Evolutionary conservation across 805 yeast genomes (phyloP).

Genomic region (Candida sphagnicola): DNA sequence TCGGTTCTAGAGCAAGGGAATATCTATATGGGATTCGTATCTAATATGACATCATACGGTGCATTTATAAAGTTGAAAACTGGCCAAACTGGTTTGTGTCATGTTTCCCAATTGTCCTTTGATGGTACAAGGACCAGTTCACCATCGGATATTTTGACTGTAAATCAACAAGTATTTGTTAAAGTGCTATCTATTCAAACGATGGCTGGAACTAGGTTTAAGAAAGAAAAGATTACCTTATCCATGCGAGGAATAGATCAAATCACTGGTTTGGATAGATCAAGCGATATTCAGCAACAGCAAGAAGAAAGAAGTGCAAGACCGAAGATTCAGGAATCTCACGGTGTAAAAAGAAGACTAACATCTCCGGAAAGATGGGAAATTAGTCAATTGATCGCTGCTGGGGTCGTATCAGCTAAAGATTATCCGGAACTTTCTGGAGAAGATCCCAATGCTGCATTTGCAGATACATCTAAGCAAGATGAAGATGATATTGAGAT

Average conservation of each 20-base stretch:
- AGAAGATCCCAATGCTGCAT: constrained; percentile 22
- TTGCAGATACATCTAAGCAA: constrained; percentile 12
- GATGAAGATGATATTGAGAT: constrained; percentile 43
- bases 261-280: constrained; percentile 47
- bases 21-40: constrained; percentile 60
- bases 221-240: constrained; percentile 42
- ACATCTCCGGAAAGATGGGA: constrained; percentile 94
- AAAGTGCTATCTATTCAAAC: constrained; percentile 40
- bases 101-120: constrained; percentile 62
- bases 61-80: constrained; percentile 60
- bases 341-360: constrained; percentile 37
- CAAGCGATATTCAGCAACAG: constrained; percentile 15
- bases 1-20: constrained; percentile 22
- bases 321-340: constrained; percentile 12
- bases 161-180: constrained; percentile 63
- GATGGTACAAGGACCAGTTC: constrained; percentile 45
- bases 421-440: constrained; percentile 60
- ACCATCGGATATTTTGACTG: constrained; percentile 55
- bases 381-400: constrained; percentile 71
- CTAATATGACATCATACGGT: constrained; percentile 64
- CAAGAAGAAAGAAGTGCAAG: constrained; percentile 10
- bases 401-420: constrained; percentile 66
- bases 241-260: constrained; percentile 76
- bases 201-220: constrained; percentile 30
- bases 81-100: constrained; percentile 58